A percentile compares a stretch with the other conserved stretches of the same genome.
Conservation (phyloP, 1,284 basidiomycete genomes). For the Coniferiporia sulphurascens region DNA sequence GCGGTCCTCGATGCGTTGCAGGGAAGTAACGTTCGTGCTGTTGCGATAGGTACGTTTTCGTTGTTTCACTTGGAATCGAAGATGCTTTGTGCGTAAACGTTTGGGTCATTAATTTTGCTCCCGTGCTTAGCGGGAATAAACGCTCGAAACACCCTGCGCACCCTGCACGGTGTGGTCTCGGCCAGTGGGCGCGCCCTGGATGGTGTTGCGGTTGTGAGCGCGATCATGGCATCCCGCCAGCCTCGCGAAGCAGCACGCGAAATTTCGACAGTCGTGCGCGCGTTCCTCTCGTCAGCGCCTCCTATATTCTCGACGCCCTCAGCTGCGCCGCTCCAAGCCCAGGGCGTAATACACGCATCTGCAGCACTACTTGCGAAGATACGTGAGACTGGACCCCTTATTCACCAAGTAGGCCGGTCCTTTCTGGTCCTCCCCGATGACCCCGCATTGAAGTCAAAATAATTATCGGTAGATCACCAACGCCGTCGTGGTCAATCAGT, state of each 20-base stretch:
- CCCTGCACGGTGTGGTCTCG: conserved; percentile 67
- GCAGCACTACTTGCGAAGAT: conserved; percentile 48
- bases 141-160: conserved; percentile 64
- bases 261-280: conserved; percentile 40
- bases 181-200: conserved; percentile 53
- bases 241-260: conserved; percentile 54
- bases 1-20: conserved; percentile 60
- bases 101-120: neutral
- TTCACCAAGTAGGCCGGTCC: conserved; percentile 64
- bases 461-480: conserved; percentile 72
- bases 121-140: conserved; percentile 72
- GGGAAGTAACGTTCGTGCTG: conserved; percentile 59
- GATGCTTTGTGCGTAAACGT: neutral
- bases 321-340: neutral
- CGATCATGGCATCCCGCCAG: conserved; percentile 70
- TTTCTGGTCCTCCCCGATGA: too few relatives aligned
- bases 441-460: neutral
- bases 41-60: conserved; percentile 70
- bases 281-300: conserved; percentile 33
- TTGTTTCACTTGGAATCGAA: neutral
- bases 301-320: conserved; percentile 22
- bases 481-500: conserved; percentile 85
- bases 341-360: conserved; percentile 32
- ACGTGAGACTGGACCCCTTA: conserved; percentile 55
- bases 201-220: conserved; percentile 89